phyloP scores from a whole-genome alignment of 225 moss, liverwort and hornwort species.

The Anthoceros angustus region DNA sequence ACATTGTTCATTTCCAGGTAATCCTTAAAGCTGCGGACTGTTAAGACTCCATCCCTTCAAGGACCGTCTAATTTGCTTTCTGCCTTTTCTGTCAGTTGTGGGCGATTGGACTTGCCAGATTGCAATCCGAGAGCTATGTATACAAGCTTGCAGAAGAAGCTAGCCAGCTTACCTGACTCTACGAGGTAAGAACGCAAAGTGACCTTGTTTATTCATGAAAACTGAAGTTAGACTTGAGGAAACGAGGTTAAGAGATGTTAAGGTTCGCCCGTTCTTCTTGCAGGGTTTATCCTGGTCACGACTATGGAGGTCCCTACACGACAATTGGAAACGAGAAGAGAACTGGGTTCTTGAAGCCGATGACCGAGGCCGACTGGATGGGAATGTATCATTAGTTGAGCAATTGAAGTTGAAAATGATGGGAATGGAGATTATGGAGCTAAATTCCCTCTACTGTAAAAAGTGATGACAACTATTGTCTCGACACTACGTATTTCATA shows the following conservation, averaged over 20 bases:
- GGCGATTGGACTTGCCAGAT: conserved; percentile 88
- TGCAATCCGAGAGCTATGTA: conserved; percentile 92
- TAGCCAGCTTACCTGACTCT: conserved; percentile 49
- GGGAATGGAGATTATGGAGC: too few species aligned
- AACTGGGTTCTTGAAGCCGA: conserved; percentile 49
- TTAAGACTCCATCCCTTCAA: too few species aligned
- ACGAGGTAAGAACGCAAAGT: conserved; percentile 54
- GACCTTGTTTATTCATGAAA: neutral
- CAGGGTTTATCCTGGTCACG: conserved; percentile 92
- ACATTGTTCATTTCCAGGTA: conserved; percentile 81
- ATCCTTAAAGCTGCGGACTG: too few species aligned
- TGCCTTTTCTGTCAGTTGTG: conserved; percentile 41
- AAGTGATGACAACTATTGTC: too few species aligned
- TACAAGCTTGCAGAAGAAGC: conserved; percentile 79
- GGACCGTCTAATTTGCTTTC: neutral
- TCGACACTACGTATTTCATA: too few species aligned
- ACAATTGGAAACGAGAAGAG: conserved; percentile 66
- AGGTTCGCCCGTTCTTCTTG: neutral
- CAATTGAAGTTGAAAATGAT: too few species aligned
- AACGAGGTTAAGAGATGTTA: neutral
- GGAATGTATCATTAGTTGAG: conserved; percentile 49
- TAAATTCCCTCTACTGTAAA: too few species aligned
- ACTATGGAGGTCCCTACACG: conserved; percentile 78
- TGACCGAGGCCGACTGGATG: conserved; percentile 66
- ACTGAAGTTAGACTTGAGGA: neutral